Evolutionary conservation across 139 green algal genomes (phyloP).

Genomic region (Chlamydomonas incerta): DNA sequence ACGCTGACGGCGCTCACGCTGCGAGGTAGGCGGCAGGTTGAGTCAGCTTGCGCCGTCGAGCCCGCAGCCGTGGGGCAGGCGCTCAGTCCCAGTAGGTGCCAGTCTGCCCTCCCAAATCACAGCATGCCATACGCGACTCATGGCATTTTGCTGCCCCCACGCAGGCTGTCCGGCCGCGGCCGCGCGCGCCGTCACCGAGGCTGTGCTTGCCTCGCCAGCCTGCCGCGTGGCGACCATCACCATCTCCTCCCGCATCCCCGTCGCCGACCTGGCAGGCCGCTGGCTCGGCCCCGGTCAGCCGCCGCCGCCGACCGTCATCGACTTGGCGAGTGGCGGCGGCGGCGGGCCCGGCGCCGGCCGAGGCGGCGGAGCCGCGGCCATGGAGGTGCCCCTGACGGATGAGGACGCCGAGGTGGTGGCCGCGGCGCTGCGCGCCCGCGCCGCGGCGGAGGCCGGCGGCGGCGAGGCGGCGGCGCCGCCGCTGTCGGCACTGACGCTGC

Average conservation of each 20-base stretch:
- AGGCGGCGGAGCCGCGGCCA: too few relatives aligned
- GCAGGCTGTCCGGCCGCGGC: constrained; percentile 26
- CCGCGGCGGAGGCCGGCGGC: neutral
- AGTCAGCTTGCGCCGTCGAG: too few relatives aligned
- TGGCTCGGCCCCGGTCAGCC: too few relatives aligned
- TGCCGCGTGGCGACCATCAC: constrained; percentile 12
- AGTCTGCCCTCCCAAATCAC: too few relatives aligned
- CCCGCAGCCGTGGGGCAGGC: too few relatives aligned
- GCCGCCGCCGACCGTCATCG: neutral
- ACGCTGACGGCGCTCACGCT: constrained; percentile 49
- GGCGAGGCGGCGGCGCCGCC: neutral
- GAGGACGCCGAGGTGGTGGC: constrained; percentile 39
- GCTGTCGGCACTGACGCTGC: neutral
- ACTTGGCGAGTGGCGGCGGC: neutral
- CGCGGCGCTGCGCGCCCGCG: constrained; percentile 26
- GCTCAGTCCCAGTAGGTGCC: too few relatives aligned
- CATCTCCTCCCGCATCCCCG: constrained; percentile 15
- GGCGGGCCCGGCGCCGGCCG: neutral
- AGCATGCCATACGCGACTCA: too few relatives aligned
- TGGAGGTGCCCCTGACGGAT: constrained; percentile 17
- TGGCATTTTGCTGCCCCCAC: too few relatives aligned
- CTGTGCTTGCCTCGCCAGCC: neutral
- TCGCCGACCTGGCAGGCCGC: constrained; percentile 14
- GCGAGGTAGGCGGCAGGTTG: constrained; percentile 24
- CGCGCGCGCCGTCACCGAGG: constrained; percentile 23